These are phyloP conservation scores for Phytophthora citricola DNA, from an alignment of 352 stramenopile genomes.

Conservation along the genomic window DNA sequence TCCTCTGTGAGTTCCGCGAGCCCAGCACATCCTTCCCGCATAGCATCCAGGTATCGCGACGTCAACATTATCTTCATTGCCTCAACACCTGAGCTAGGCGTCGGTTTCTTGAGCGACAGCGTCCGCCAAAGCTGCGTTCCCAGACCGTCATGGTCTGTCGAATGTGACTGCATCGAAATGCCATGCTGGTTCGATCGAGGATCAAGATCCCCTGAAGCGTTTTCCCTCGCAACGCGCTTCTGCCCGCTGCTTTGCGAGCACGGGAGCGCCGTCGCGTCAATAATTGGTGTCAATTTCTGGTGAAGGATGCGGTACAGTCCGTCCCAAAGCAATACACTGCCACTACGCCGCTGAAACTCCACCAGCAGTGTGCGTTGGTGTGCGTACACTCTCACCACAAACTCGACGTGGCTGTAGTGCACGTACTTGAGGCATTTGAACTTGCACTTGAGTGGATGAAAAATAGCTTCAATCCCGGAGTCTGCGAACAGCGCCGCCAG, in stretches of 20 bases:
- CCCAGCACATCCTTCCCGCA: conserved; percentile 76
- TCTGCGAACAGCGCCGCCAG: conserved; percentile 49
- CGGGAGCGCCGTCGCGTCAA: conserved; percentile 53
- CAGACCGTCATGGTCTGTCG: conserved; percentile 49
- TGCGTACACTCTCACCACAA: conserved; percentile 74
- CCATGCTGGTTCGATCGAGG: conserved; percentile 5
- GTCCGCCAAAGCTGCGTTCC: conserved; percentile 70
- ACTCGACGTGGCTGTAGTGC: conserved; percentile 86
- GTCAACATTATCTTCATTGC: conserved; percentile 90
- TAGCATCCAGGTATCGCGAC: conserved; percentile 71
- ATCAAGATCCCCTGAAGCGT: neutral
- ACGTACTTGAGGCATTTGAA: conserved; percentile 90
- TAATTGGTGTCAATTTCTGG: conserved; percentile 53
- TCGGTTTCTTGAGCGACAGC: conserved; percentile 50
- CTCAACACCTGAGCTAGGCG: conserved; percentile 72
- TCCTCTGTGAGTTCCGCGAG: conserved; percentile 78
- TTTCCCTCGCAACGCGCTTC: conserved; percentile 48
- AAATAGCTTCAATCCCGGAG: conserved; percentile 71
- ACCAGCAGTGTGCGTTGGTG: conserved; percentile 57
- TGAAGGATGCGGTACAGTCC: conserved; percentile 82
- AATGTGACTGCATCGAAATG: conserved; percentile 6
- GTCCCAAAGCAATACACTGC: conserved; percentile 82
- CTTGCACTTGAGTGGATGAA: conserved; percentile 82
- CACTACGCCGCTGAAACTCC: conserved; percentile 79
- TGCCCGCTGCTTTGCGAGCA: conserved; percentile 78